Base-by-base conservation (phyloP, 2,329 filamentous ascomycete species). In the Ceratocystis variospora region DNA sequence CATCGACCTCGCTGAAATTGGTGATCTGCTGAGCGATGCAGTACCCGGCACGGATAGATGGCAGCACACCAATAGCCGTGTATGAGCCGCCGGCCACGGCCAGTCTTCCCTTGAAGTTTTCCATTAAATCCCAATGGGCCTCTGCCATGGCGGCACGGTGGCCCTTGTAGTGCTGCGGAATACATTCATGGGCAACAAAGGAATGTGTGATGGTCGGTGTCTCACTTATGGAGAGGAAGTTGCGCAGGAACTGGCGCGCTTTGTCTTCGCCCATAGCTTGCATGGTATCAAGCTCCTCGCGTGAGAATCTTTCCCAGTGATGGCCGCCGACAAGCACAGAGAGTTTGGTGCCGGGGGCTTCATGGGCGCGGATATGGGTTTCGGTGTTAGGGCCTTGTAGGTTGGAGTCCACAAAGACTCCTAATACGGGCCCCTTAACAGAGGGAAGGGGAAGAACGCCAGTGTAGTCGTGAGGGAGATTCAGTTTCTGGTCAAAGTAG, bases 281-380 rank as follows among this genome's bases (percentile, higher is more conserved):
- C 31, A 88, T 77, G 17, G 85, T 90, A 70, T 88, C 81, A 15
- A 86, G 79, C 68, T 86, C 80, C 63, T 81, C 77, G 0, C 90
- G 91, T 0, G 71, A 63, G 1, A 69, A 71, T 59, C 70, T 71
- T 73, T 90, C 81, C 90, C 90, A 97, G 82, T 89, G 90, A 76
- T 96, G 91, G 1, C 94, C 94, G 68, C 94, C 94, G 66, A 99
- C 79, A 85, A 99, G 96, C 71, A 97, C 89, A 17, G 93, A 96
- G 64, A 97, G 76, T 74, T 96, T 96, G 15, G 90, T 96, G 28
- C 89, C 90, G 45, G 70, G 70, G n/a, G 75, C 75, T 68, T 76
- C 75, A 76, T 68, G 79, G n/a, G 48, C 48, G 15, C 66, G 66
- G 28, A 68, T 66, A 17, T 62, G 61, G 25, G 61, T 31, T 72